Base-by-base conservation (phyloP, 1,139 yeast species). In the Lipomyces yarrowii region DNA sequence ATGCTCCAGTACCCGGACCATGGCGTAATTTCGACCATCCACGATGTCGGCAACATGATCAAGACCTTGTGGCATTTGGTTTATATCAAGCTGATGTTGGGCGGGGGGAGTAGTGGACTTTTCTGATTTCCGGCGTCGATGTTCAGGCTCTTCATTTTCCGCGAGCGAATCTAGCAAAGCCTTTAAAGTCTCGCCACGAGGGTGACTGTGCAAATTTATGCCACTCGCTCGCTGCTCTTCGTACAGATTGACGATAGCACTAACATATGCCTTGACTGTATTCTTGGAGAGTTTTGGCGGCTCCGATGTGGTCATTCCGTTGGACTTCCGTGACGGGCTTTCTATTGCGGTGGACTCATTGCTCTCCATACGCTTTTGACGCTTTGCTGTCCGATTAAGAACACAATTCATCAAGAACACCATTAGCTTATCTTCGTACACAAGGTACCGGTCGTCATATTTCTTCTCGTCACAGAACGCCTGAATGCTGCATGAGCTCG, bases 71-170 rank as follows among this genome's bases (percentile, higher is more conserved):
- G n/a, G 56, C 26, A 26, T 32, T 11, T 57, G 60, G 23, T 42
- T 18, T 15, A 23, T 39, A 26, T 23, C 35, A 18, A 42, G 33
- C 13, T 21, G 51, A 18, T 13, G 59, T 18, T 39, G 59, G 15
- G 42, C n/a, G 11, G 59, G 51, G 13, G 57, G 39, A 11, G 57
- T 32, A n/a, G 57, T 13, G 30, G 30, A 21, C 13, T 55, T 55
- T 55, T 26, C 35, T 15, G 42, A 37, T 23, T 53, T 46, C 42
- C 61, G 61, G 35, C 53, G 46, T 13, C 62, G 57, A 18, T 42
- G 62, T 53, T 59, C 62, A 18, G 57, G 62, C 37, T 59, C 62
- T 26, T 52, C 59, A 30, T 59, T 59, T 11, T 59, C 56, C n/a
- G 62, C 39, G 3, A 59, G 56, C 18, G 46, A 30, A 18, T 53